phyloP scores from a whole-genome alignment of 768 basidiomycete genomes.

The Candolleomyces eurysporus region DNA sequence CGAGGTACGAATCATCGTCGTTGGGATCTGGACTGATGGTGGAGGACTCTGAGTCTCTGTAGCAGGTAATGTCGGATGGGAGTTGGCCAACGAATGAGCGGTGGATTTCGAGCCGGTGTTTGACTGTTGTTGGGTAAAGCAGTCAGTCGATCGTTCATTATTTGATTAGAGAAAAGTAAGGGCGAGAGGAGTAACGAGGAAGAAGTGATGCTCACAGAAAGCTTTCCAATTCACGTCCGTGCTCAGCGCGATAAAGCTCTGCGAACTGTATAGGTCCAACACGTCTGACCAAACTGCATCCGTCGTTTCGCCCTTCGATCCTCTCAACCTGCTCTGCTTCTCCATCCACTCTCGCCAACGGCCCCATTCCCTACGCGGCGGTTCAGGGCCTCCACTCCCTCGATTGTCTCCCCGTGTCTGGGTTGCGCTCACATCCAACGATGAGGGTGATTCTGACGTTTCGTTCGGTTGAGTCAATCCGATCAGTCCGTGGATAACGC shows the following conservation, averaged over 20 bases:
- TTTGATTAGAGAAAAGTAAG: too few species aligned
- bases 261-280: not conserved
- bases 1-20: not conserved
- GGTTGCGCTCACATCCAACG: not conserved
- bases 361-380: conserved; percentile 1
- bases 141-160: too few species aligned
- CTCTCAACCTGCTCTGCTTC: not conserved
- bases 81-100: not conserved
- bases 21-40: not conserved
- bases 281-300: not conserved
- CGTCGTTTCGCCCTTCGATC: not conserved
- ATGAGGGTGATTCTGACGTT: not conserved
- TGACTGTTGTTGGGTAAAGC: not conserved
- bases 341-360: not conserved
- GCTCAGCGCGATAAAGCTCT: not conserved
- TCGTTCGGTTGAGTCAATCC: too few species aligned
- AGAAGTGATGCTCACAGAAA: not conserved
- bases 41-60: not conserved
- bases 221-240: conserved; percentile 2
- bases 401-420: not conserved
- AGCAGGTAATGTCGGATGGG: not conserved
- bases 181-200: not conserved
- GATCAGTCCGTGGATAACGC: not conserved
- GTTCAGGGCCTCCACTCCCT: not conserved
- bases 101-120: not conserved